A percentile compares a stretch with the other conserved stretches of the same genome.
Conservation (phyloP, 352 stramenopile genomes). For the Phytopythium cucurbitacearum region DNA sequence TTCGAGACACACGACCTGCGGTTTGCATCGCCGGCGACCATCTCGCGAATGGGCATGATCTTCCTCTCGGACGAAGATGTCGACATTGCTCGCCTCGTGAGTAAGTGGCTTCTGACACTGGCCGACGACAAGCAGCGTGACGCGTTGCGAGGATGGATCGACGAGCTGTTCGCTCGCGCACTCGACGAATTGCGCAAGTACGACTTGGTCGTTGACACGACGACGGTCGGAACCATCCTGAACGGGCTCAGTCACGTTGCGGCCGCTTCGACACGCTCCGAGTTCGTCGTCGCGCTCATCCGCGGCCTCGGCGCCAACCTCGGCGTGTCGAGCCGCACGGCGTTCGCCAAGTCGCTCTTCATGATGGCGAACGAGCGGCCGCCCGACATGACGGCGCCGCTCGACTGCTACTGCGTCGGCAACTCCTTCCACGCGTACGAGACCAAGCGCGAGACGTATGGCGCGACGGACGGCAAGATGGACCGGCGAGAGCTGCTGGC, state of each 20-base stretch:
- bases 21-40: slow-evolving; percentile 94
- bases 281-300: slow-evolving; percentile 91
- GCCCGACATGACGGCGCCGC: slow-evolving; percentile 76
- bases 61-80: slow-evolving; percentile 93
- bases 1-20: slow-evolving; percentile 95
- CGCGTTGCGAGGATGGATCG: slow-evolving; percentile 82
- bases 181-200: slow-evolving; percentile 87
- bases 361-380: slow-evolving; percentile 90
- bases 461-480: slow-evolving; percentile 59
- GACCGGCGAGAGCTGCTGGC: slow-evolving; percentile 41
- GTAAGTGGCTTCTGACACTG: slow-evolving; percentile 69
- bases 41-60: slow-evolving; percentile 97
- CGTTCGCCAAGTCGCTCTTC: slow-evolving; percentile 90
- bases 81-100: slow-evolving; percentile 69
- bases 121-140: slow-evolving; percentile 34
- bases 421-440: slow-evolving; percentile 67
- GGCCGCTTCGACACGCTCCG: slow-evolving; percentile 55
- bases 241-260: slow-evolving; percentile 90
- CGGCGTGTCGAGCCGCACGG: slow-evolving; percentile 49
- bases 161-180: slow-evolving; percentile 89
- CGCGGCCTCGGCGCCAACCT: slow-evolving; percentile 92
- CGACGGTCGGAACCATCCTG: slow-evolving; percentile 91
- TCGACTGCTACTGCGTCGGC: slow-evolving; percentile 88
- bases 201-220: slow-evolving; percentile 89
- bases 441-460: slow-evolving; percentile 79